Evolutionary conservation across 805 yeast species (phyloP), one percentile per base, ranked within the genome.

Genomic region (Ogataea nonfermentans): DNA sequence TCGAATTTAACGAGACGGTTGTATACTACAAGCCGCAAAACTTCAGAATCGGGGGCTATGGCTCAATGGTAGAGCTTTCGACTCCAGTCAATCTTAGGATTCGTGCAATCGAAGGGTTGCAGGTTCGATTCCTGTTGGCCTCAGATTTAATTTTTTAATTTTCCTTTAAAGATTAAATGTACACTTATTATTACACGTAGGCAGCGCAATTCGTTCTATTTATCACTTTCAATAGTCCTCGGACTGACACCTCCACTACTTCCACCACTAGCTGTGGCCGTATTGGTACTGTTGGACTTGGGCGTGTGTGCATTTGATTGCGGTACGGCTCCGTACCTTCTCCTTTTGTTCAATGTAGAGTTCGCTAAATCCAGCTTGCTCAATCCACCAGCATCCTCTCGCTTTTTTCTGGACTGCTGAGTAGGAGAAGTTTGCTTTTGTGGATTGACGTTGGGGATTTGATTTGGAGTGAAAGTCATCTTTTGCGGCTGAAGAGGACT

Each of bases 81-180:
- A 77, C 79, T 77, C 82, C 82, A 77, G 76, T 59, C 50, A 40
- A 35, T 40, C 42, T 29, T 26, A 32, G 65, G 67, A 57, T 55
- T 54, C 46, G 49, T 68, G 75, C 66, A 63, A 78, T 78, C 86
- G 79, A 77, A 79, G 78, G 86, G 86, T 75, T 79, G 86, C 85
- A 79, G 84, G 86, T 79, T 79, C 86, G 76, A 79, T 77, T 79
- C 86, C 84, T 79, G 86, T 79, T 83, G 81, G 83, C 78, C 80
- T 77, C 82, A 77, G 50, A 41, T 47, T 59, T 65, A 60, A 52
- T 55, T 58, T 58, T 49, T 53, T n/a, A n/a, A n/a, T n/a, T n/a
- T n/a, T n/a, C n/a, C n/a, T n/a, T n/a, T n/a, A n/a, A n/a, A n/a
- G n/a, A n/a, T n/a, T n/a, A n/a, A n/a, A n/a, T n/a, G n/a, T n/a